Evolutionary conservation across 805 yeast species (phyloP).

Genomic region (Pichia occidentalis): DNA sequence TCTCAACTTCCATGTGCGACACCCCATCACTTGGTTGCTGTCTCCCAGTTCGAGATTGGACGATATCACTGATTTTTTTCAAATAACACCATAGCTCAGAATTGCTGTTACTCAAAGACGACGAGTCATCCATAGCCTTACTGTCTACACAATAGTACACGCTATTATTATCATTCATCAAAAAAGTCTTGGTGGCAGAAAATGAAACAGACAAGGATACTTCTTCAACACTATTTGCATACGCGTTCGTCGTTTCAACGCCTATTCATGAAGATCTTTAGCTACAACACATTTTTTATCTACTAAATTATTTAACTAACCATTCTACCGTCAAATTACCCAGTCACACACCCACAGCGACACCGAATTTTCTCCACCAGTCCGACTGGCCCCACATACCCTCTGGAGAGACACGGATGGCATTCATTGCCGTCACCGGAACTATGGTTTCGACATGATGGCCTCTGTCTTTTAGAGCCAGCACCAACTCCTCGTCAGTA

Average conservation of each 20-base stretch:
- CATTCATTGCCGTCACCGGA: conserved; percentile 55
- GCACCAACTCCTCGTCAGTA: conserved; percentile 34
- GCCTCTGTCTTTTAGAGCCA: conserved; percentile 38
- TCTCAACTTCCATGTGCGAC: no score
- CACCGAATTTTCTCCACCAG: conserved; percentile 82
- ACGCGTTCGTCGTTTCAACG: no score
- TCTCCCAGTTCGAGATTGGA: background rate
- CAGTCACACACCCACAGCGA: conserved; percentile 56
- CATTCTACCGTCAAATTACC: no score
- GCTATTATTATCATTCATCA: no score
- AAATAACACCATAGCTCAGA: conserved; percentile 3
- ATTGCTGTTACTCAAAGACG: no score
- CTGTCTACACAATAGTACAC: no score
- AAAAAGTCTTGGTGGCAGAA: no score
- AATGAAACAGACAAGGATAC: no score
- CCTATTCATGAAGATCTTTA: no score
- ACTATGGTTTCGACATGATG: conserved; percentile 38
- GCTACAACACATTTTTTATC: no score
- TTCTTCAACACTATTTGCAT: no score
- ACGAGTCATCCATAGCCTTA: background rate
- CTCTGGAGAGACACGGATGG: conserved; percentile 34
- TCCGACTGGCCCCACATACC: conserved; percentile 75
- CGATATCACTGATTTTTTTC: background rate
- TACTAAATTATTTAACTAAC: no score
- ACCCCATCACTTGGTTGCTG: background rate